phyloP scores from a whole-genome alignment of 2,329 filamentous ascomycete genomes.

The Fusarium begoniae region DNA sequence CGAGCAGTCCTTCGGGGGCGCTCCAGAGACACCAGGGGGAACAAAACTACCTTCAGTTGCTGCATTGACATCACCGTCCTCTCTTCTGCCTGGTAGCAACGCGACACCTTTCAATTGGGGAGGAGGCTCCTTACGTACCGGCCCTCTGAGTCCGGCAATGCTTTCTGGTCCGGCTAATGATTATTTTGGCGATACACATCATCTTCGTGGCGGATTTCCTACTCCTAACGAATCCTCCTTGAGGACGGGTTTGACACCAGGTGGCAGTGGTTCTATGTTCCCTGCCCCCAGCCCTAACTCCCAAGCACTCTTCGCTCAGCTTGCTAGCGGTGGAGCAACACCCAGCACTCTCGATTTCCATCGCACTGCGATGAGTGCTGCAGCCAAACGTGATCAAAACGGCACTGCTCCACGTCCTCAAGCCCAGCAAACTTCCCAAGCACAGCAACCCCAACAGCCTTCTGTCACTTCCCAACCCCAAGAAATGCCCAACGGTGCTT shows the following conservation, averaged over 20 bases:
- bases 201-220: conserved; percentile 83
- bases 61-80: conserved; percentile 87
- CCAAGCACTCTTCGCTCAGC: conserved; percentile 80
- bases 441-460: conserved; percentile 29
- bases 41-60: conserved; percentile 89
- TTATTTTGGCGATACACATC: conserved; percentile 86
- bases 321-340: conserved; percentile 84
- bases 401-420: conserved; percentile 44
- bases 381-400: conserved; percentile 67
- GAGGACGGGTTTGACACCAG: conserved; percentile 89
- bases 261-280: conserved; percentile 97
- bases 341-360: conserved; percentile 95
- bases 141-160: conserved; percentile 96
- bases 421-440: conserved; percentile 49
- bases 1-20: conserved; percentile 86
- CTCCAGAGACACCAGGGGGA: conserved; percentile 82
- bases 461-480: conserved; percentile 64
- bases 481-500: conserved; percentile 55
- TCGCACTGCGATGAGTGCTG: conserved; percentile 86
- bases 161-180: conserved; percentile 86
- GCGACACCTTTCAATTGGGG: conserved; percentile 82
- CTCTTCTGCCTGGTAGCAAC: conserved; percentile 77
- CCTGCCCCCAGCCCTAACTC: conserved; percentile 89
- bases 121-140: conserved; percentile 85
- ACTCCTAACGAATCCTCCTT: conserved; percentile 97